These are phyloP conservation scores for Sistotremastrum suecicum DNA, from an alignment of 768 basidiomycete genomes.

Conservation along the genomic window DNA sequence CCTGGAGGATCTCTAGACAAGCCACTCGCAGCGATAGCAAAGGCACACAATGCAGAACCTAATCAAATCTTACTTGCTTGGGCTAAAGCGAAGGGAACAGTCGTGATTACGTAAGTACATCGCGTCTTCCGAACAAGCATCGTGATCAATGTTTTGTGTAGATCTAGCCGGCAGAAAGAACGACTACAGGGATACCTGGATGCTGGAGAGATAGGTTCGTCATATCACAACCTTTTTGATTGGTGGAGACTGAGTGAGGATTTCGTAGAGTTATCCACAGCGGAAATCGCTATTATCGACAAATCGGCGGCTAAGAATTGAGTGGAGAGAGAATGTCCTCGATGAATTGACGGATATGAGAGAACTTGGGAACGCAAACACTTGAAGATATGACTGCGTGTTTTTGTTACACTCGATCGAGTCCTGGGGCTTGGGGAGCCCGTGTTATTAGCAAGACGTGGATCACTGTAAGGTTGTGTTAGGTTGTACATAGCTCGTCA, in stretches of 20 bases:
- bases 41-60: constrained; percentile 11
- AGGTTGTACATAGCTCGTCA: no score
- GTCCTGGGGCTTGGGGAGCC: no score
- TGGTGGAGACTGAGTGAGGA: neutral
- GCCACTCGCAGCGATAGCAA: constrained; percentile 12
- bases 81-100: constrained; percentile 14
- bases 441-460: no score
- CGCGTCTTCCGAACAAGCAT: neutral
- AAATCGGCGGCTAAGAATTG: constrained; percentile 32
- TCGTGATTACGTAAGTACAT: constrained; percentile 10
- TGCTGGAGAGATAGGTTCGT: constrained; percentile 17
- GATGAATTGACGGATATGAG: no score
- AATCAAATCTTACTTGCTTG: constrained; percentile 19
- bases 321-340: no score
- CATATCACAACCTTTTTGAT: neutral
- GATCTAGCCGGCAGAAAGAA: constrained; percentile 13
- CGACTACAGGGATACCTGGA: constrained; percentile 23
- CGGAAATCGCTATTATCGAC: constrained; percentile 52
- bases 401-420: no score
- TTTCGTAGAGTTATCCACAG: constrained; percentile 30
- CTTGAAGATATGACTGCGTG: no score
- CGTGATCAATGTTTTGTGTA: neutral
- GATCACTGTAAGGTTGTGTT: no score
- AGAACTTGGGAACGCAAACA: no score
- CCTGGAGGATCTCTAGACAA: constrained; percentile 28